phyloP scores from a whole-genome alignment of 371 early-diverging fungal genomes.

The Neoconidiobolus thromboides region DNA sequence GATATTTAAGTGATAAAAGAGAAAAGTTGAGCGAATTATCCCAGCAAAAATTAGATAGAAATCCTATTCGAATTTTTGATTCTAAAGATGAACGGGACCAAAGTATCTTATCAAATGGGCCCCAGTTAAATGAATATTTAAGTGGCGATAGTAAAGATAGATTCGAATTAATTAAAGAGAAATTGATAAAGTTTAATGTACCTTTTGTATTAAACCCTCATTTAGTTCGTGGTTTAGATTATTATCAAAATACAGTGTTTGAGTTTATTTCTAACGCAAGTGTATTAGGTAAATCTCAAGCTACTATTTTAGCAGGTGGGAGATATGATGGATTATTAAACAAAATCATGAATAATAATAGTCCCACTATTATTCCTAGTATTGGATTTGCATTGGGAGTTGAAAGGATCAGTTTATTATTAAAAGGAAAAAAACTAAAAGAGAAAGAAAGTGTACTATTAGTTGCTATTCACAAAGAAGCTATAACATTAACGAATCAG shows the following conservation, averaged over 20 bases:
- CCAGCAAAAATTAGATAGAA: conserved; percentile 16
- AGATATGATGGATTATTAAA: conserved; percentile 32
- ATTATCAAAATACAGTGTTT: conserved; percentile 41
- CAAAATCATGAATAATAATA: conserved; percentile 20
- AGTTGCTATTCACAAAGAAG: neutral
- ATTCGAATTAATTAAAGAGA: conserved; percentile 12
- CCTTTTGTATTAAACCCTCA: conserved; percentile 22
- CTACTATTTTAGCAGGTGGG: conserved; percentile 41
- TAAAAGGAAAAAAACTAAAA: conserved; percentile 3
- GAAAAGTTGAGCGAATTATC: conserved; percentile 24
- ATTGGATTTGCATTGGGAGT: neutral
- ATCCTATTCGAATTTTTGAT: conserved; percentile 36
- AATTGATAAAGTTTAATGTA: conserved; percentile 11
- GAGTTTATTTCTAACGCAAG: conserved; percentile 19
- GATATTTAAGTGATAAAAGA: conserved; percentile 16
- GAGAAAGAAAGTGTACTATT: neutral
- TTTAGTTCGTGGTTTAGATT: conserved; percentile 41
- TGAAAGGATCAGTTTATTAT: conserved; percentile 14
- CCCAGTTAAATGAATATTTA: conserved; percentile 10
- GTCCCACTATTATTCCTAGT: conserved; percentile 13
- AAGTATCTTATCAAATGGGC: too few relatives aligned
- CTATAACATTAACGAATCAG: neutral
- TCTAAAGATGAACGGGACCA: conserved; percentile 28
- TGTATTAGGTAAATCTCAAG: conserved; percentile 30
- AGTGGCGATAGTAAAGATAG: conserved; percentile 20